Evolutionary conservation across 1,284 basidiomycete species (phyloP).

Genomic region (Gymnopus androsaceus): DNA sequence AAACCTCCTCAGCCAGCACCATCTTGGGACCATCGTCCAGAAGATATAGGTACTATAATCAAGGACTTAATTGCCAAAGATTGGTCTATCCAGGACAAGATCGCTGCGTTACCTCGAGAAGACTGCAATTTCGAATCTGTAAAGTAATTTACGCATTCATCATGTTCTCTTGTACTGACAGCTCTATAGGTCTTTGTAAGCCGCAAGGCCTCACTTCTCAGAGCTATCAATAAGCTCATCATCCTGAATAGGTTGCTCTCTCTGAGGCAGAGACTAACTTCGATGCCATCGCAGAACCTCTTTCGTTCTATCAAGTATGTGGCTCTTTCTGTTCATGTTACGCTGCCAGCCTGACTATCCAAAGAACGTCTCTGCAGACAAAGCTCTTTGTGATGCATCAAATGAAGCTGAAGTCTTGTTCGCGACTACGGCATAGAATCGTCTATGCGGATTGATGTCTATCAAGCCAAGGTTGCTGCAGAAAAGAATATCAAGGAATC

Average conservation of each 20-base stretch:
- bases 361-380: conserved; percentile 66
- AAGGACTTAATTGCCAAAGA: conserved; percentile 61
- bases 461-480: conserved; percentile 67
- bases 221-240: conserved; percentile 18
- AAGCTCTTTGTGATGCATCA: conserved; percentile 74
- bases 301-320: conserved; percentile 66
- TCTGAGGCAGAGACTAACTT: conserved; percentile 59
- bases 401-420: conserved; percentile 70
- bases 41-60: conserved; percentile 59
- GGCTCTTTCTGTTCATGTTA: background rate
- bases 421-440: conserved; percentile 70
- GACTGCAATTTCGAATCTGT: conserved; percentile 64
- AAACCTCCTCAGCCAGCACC: conserved; percentile 69
- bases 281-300: conserved; percentile 55
- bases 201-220: conserved; percentile 31
- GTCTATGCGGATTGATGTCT: conserved; percentile 79
- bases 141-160: conserved; percentile 24
- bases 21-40: conserved; percentile 68
- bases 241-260: conserved; percentile 49
- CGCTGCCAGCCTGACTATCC: background rate
- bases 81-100: conserved; percentile 52
- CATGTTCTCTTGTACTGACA: conserved; percentile 5
- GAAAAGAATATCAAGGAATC: conserved; percentile 64
- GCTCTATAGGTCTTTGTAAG: conserved; percentile 65
- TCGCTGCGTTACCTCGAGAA: conserved; percentile 60